Base-by-base conservation (phyloP, 345 rosid species). In the Gossypium australe region DNA sequence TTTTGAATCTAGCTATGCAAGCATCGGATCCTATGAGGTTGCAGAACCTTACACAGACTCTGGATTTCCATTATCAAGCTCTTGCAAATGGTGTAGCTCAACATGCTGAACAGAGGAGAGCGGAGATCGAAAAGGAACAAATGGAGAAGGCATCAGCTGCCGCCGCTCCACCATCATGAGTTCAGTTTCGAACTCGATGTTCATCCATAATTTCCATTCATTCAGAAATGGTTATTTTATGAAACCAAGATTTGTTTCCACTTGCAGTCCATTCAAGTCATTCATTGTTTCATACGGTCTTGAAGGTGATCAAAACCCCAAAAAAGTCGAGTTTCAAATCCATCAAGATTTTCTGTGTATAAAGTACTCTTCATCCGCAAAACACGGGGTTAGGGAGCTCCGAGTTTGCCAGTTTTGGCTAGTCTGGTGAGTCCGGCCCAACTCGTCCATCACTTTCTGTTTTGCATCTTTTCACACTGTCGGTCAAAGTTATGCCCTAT, bases 101-200 rank as follows among this genome's bases (percentile, higher is more conserved):
- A 85, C 97, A 93, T 81, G 98, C 98, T 58, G 99, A 93, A 74
- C 84, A 84, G 80, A 90, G 99, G 81, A 90, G 95, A 82, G 88
- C 68, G 22, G 99, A 89, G 86, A 93, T 93, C 10, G 97, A 92
- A 79, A 96, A 93, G 82, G 97, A 92, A 84, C 89, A 86, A 83
- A 63, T 85, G 86, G 94, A 89, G 87, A 90, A 86, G 81, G 91
- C 92, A 53, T 82, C 94, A 0, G 78, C 85, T 20, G 77, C 82
- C 20, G 77, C 83, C 29, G 75, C 84, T 62, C 76, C 84, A 45
- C 11, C 77, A 11, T 84, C 82, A 69, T 90, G 82, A 81, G 56
- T 72, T 49, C 7, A n/a, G 56, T 22, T 22, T 61, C 62, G 70
- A 45, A 38, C 56, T 60, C 34, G 27, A 67, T 43, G 69, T 73